These are phyloP conservation scores for Exophiala calicioides DNA, from an alignment of 2,329 filamentous ascomycete species.

Conservation along the genomic window DNA sequence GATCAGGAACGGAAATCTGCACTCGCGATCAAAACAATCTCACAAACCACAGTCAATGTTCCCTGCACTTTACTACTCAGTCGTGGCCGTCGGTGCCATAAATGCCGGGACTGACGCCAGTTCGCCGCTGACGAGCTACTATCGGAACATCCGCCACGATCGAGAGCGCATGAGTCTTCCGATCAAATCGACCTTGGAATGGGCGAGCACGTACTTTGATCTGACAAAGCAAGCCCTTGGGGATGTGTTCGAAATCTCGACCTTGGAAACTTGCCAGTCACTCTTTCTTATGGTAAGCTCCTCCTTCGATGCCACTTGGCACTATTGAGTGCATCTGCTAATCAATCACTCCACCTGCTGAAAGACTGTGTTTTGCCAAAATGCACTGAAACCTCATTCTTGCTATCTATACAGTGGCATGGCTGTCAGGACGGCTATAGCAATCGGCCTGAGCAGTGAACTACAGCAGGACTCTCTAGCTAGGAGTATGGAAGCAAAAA, in stretches of 20 bases:
- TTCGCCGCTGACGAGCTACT: neutral
- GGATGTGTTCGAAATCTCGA: constrained; percentile 36
- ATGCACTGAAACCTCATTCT: constrained; percentile 38
- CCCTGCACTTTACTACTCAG: constrained; percentile 34
- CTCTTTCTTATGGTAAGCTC: constrained; percentile 31
- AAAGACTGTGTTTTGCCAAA: constrained; percentile 35
- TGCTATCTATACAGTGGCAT: constrained; percentile 41
- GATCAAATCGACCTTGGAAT: neutral
- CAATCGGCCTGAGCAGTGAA: constrained; percentile 37
- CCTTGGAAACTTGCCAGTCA: constrained; percentile 33
- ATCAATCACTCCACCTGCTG: neutral
- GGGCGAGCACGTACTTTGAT: neutral
- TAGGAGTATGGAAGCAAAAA: constrained; percentile 29
- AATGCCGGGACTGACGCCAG: constrained; percentile 27
- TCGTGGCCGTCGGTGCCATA: constrained; percentile 36
- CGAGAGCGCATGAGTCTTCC: neutral
- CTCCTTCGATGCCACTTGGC: neutral
- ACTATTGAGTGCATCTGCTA: neutral
- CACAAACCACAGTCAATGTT: constrained; percentile 26
- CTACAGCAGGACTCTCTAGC: constrained; percentile 24
- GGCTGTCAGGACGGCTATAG: constrained; percentile 38
- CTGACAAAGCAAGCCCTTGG: constrained; percentile 23
- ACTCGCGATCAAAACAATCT: neutral
- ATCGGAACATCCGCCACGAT: neutral
- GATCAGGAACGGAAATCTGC: constrained; percentile 27